Conservation (phyloP, 176 grass and related monocot genomes). For the Carex pumila region DNA sequence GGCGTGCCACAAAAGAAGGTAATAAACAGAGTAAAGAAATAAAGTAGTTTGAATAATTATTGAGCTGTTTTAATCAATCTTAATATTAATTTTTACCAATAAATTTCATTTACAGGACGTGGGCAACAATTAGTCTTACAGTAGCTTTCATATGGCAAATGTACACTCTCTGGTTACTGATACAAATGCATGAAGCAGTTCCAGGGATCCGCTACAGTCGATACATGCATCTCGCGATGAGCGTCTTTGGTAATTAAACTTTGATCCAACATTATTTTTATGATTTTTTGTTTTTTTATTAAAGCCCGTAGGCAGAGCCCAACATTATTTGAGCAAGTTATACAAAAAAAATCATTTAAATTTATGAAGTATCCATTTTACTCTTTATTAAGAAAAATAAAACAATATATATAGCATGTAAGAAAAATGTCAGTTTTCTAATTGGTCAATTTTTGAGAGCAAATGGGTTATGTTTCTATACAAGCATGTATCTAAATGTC, state of each 20-base stretch:
- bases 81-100: background rate
- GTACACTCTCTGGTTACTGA: slow-evolving; percentile 83
- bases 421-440: no score
- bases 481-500: no score
- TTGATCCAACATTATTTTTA: background rate
- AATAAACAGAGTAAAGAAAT: background rate
- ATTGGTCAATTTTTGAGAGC: no score
- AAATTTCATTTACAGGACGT: slow-evolving; percentile 45
- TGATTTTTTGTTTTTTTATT: no score
- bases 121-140: slow-evolving; percentile 65
- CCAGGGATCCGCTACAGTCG: slow-evolving; percentile 65
- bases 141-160: slow-evolving; percentile 82
- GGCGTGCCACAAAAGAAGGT: no score
- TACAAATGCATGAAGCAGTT: slow-evolving; percentile 82
- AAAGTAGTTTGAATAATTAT: background rate
- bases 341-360: no score
- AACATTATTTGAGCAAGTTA: background rate
- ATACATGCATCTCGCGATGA: slow-evolving; percentile 64
- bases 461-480: no score
- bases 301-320: no score
- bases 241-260: slow-evolving; percentile 50
- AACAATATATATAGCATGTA: no score
- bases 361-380: no score
- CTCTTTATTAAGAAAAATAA: no score
- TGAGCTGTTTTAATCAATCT: background rate